phyloP scores from a whole-genome alignment of 176 grass and related monocot species.

The Neostapfia colusana region DNA sequence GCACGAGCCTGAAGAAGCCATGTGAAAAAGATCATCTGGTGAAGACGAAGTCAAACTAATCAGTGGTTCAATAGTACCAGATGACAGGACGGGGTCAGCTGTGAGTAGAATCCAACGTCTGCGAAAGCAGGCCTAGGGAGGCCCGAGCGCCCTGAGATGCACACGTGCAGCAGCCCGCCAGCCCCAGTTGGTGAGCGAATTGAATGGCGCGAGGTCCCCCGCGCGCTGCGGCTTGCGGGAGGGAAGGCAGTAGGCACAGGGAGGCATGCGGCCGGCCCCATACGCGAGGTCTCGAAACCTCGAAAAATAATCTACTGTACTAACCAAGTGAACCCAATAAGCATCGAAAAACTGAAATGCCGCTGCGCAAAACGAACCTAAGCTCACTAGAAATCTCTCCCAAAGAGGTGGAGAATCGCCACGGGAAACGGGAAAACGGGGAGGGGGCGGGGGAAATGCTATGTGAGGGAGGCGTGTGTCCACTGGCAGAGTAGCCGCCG shows the following conservation, averaged over 20 bases:
- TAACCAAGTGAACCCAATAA: neutral
- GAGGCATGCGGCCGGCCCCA: neutral
- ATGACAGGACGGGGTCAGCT: conserved; percentile 18
- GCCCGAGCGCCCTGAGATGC: neutral
- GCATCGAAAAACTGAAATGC: neutral
- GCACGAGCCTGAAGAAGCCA: conserved; percentile 20
- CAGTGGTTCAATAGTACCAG: conserved; percentile 29
- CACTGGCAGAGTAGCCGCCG: neutral
- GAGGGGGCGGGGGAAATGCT: neutral
- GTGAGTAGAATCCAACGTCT: conserved; percentile 16
- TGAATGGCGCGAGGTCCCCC: conserved; percentile 46
- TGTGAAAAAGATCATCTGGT: conserved; percentile 31
- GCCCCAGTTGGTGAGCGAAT: conserved; percentile 41
- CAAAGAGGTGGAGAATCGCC: neutral
- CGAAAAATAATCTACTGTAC: neutral
- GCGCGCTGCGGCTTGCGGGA: neutral
- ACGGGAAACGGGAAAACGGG: neutral
- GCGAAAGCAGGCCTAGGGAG: neutral
- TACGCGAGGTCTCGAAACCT: neutral
- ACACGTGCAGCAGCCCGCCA: neutral
- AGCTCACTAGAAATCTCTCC: neutral
- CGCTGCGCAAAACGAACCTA: neutral
- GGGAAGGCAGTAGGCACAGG: neutral
- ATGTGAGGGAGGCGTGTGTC: neutral
- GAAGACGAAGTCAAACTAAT: conserved; percentile 17